Evolutionary conservation across 2,329 filamentous ascomycete genomes (phyloP).

Genomic region (Penicillium sp.): DNA sequence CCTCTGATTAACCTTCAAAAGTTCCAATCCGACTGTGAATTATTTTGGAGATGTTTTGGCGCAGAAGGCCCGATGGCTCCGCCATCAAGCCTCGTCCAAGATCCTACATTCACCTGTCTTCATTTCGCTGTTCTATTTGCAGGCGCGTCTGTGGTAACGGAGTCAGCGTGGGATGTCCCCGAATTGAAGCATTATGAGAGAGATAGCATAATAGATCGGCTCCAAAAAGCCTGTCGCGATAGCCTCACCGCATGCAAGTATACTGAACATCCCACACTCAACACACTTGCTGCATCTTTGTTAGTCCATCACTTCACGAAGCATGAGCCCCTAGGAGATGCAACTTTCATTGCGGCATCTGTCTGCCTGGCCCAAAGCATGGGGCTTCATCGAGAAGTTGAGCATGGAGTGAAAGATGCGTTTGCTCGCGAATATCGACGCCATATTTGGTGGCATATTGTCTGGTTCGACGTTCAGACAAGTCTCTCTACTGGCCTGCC

Average conservation of each 20-base stretch:
- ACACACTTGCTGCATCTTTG: constrained; percentile 18
- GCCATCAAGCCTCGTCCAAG: not conserved
- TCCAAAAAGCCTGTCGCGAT: constrained; percentile 7
- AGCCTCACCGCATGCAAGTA: constrained; percentile 12
- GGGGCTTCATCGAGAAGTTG: constrained; percentile 14
- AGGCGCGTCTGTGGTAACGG: constrained; percentile 1
- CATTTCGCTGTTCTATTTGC: constrained; percentile 6
- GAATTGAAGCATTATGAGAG: not conserved
- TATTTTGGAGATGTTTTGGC: constrained; percentile 10
- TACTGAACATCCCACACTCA: constrained; percentile 17
- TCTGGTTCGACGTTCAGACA: constrained; percentile 22
- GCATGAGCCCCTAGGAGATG: not conserved
- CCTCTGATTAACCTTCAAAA: constrained; percentile 3
- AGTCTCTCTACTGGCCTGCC: constrained; percentile 20
- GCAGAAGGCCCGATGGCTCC: not conserved
- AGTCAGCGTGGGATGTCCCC: not conserved
- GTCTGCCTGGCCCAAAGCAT: constrained; percentile 19
- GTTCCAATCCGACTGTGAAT: constrained; percentile 6
- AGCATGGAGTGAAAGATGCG: not conserved
- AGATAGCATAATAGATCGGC: not conserved
- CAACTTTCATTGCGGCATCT: constrained; percentile 7
- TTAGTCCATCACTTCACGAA: constrained; percentile 9
- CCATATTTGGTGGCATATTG: constrained; percentile 20
- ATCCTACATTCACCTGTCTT: constrained; percentile 12
- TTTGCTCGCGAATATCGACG: constrained; percentile 8